Evolutionary conservation across 441 rosid genomes (phyloP), one percentile per base, ranked within the genome.

Genomic region (Arabidopsis lyrata): DNA sequence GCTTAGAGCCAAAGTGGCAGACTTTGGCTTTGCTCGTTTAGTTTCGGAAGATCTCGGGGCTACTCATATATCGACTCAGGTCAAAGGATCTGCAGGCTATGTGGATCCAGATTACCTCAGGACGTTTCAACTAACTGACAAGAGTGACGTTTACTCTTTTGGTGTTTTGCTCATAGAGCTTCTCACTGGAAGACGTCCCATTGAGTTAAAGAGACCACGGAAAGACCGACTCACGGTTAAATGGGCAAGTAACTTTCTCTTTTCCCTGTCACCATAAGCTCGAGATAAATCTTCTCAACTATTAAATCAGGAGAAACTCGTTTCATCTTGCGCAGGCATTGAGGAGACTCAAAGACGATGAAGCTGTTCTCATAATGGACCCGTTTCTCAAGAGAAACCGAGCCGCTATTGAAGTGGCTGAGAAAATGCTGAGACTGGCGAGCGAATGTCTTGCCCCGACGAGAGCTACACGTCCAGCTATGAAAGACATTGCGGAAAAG

Each of bases 351-450:
- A 89, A 83, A 73, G 85, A 75, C 29, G 82, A 84, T 54, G 96
- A 92, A 15, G 77, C 84, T 27, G 78, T 95, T 48, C 59, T 90
- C 14, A 90, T 82, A 0, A 90, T 95, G 97, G 97, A 95, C 75
- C 87, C 90, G 45, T 75, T 83, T 54, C 73, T 95, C 27, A 84
- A 68, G 75, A 88, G 97, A 77, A 86, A 70, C 79, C 83, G 92
- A 48, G 88, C 86, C 32, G 86, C 97, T 20, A 77, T 72, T 71
- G 79, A 66, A 63, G 96, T 83, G 34, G 78, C 82, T 35, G 93
- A 85, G 81, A 73, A 83, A 36, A 82, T 95, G 32, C 86, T 92
- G 60, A 80, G 60, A 79, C 86, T 95, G 70, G 99, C 97, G 6
- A 80, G 64, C 2, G 77, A 75, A 50, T 95, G 99, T 82, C 75